Conservation (phyloP, 2,329 filamentous ascomycete genomes). For the Phialocephala sp. region DNA sequence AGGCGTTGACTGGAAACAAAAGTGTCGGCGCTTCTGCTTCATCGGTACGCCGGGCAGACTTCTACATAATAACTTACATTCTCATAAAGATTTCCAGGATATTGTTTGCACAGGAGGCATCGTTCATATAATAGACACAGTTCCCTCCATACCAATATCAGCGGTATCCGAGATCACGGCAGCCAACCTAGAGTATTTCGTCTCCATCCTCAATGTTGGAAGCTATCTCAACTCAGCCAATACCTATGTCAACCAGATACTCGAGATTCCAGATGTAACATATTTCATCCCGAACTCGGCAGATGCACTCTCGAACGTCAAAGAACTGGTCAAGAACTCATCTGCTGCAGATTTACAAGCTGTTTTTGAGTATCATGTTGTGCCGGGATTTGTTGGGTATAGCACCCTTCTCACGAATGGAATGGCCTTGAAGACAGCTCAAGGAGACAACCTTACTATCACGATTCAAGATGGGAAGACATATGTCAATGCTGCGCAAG, state of each 20-base stretch:
- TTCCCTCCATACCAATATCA: conserved; percentile 51
- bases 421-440: conserved; percentile 44
- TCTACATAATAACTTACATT: background rate
- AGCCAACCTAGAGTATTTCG: conserved; percentile 27
- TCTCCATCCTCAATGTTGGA: conserved; percentile 28
- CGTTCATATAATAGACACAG: conserved; percentile 58
- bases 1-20: conserved; percentile 28
- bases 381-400: conserved; percentile 61
- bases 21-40: conserved; percentile 22
- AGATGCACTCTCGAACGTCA: conserved; percentile 28
- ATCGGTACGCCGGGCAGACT: conserved; percentile 17
- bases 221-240: conserved; percentile 25
- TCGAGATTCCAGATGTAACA: conserved; percentile 31
- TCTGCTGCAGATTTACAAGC: conserved; percentile 50
- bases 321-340: conserved; percentile 15
- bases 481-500: conserved; percentile 58
- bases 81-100: conserved; percentile 45
- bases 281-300: conserved; percentile 36
- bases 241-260: conserved; percentile 24
- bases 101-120: conserved; percentile 60
- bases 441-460: conserved; percentile 56
- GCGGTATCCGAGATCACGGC: conserved; percentile 23
- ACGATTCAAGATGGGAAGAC: conserved; percentile 48
- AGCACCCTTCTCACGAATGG: conserved; percentile 51
- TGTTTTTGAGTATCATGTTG: conserved; percentile 69